Conservation (phyloP, 192 early-diverging fungal genomes). For the Cladochytrium replicatum region DNA sequence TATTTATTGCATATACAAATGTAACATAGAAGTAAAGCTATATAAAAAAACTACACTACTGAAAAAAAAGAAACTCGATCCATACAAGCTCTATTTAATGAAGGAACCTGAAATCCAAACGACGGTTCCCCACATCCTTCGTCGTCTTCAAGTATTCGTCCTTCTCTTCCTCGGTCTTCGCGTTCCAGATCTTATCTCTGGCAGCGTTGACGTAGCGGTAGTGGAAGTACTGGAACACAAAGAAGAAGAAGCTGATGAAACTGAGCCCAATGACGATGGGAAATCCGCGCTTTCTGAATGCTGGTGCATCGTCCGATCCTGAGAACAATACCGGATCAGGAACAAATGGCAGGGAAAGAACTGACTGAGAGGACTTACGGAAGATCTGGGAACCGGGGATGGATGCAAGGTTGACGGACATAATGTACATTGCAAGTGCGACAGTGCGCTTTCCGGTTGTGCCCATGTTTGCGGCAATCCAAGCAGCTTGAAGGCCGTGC, state of each 20-base stretch:
- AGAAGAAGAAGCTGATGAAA: slow-evolving; percentile 20
- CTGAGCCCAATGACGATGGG: slow-evolving; percentile 34
- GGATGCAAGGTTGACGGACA: slow-evolving; percentile 14
- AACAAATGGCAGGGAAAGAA: no score
- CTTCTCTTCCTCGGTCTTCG: slow-evolving; percentile 38
- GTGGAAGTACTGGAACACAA: slow-evolving; percentile 29
- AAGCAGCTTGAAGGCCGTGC: slow-evolving; percentile 20
- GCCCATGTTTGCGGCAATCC: slow-evolving; percentile 22
- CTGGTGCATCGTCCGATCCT: slow-evolving; percentile 31
- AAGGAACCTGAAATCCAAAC: slow-evolving; percentile 43
- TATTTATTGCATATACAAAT: no score
- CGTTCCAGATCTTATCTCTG: slow-evolving; percentile 36
- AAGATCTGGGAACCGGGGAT: slow-evolving; percentile 18
- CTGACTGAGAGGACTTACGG: no score
- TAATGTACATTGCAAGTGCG: slow-evolving; percentile 13
- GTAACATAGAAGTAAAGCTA: no score
- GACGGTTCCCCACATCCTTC: slow-evolving; percentile 35
- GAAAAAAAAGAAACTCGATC: no score
- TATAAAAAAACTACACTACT: no score
- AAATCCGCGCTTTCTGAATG: slow-evolving; percentile 39
- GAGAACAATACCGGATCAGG: no score
- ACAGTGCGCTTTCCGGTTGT: slow-evolving; percentile 24
- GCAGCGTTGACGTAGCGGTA: slow-evolving; percentile 35
- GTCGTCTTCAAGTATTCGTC: slow-evolving; percentile 42
- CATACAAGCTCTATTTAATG: no score